Base-by-base conservation (phyloP, 495 filamentous ascomycete genomes). In the Cryomyces antarcticus region DNA sequence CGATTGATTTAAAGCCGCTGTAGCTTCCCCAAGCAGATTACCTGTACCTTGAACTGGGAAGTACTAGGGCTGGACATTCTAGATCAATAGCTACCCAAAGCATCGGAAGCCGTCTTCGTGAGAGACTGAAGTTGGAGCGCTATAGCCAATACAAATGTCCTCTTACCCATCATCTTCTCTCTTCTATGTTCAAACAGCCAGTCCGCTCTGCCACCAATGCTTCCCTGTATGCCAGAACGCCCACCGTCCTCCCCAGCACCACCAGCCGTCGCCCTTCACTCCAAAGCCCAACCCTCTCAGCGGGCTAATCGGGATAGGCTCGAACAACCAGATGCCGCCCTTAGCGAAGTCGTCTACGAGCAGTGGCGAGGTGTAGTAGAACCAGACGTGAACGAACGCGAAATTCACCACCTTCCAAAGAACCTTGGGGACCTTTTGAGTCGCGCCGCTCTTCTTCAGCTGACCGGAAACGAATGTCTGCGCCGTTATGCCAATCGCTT, bases 321-420 rank as follows among this genome's bases (percentile, higher is more conserved):
- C 61, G 39, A 49, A 60, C 37, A 62, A 31, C 59, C 59, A 65
- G 5, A 63, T 44, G 0, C 62, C 62, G 9, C 54, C 57, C 28
- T 43, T 48, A n/a, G 59, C 54, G 42, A 63, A 61, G 41, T 65
- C 62, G 35, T 65, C 58, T n/a, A 43, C 38, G 0, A 65, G 45
- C 28, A 65, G 41, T 4, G 53, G 56, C 5, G 45, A 52, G 4
- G 56, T 63, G 24, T 53, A 47, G 38, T 58, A 63, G 28, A 63
- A 50, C 59, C 59, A 65, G 3, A 57, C 39, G 47, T 59, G 52
- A 6, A 57, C 52, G 37, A 55, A 54, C 1, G 54, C 45, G 35
- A 63, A 56, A 13, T 58, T 62, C 6, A 49, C 40, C 0, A 33
- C 28, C 30, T 48, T 49, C n/a, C 44, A 41, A 5, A 52, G 12